Percentiles rank a stretch among this genome's conserved stretches.
phyloP scores from a whole-genome alignment of 2,329 filamentous ascomycete species.

The Epichloe festucae region DNA sequence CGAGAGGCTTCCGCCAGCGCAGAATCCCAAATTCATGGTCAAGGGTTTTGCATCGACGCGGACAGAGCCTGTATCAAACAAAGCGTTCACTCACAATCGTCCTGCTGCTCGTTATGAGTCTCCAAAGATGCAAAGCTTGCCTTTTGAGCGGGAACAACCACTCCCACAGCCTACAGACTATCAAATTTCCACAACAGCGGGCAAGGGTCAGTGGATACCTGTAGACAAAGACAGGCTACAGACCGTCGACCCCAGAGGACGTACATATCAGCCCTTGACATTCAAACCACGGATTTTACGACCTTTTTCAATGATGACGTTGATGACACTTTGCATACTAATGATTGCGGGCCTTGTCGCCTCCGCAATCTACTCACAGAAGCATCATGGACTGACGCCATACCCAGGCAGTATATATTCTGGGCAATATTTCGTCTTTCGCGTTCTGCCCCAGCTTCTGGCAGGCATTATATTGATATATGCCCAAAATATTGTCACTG shows the following conservation, averaged over 20 bases:
- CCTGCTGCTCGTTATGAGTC: background rate
- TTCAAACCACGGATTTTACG: conserved; percentile 63
- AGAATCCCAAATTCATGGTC: background rate
- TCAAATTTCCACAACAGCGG: conserved; percentile 2
- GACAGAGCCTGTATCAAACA: background rate
- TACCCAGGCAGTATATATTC: conserved; percentile 58
- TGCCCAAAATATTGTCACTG: conserved; percentile 59
- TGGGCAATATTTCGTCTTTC: conserved; percentile 70
- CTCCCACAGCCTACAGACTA: conserved; percentile 1
- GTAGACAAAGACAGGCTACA: conserved; percentile 21
- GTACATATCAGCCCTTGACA: conserved; percentile 39
- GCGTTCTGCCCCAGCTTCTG: conserved; percentile 69
- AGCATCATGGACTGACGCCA: conserved; percentile 49
- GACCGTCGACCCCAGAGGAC: conserved; percentile 25
- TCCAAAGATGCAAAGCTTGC: background rate
- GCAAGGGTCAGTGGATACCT: conserved; percentile 18
- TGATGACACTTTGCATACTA: conserved; percentile 49
- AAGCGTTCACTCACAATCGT: background rate
- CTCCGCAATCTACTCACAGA: conserved; percentile 54
- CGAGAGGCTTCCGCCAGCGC: conserved; percentile 16
- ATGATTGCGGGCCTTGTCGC: conserved; percentile 65
- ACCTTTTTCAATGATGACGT: conserved; percentile 45
- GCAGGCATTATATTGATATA: conserved; percentile 62
- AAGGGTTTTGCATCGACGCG: background rate
- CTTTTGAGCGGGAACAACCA: conserved; percentile 1